A percentile compares a stretch with the other conserved stretches of the same genome.
Evolutionary conservation across 148 eudicot species (phyloP).

Genomic region (Rhododendron ferrugineum): DNA sequence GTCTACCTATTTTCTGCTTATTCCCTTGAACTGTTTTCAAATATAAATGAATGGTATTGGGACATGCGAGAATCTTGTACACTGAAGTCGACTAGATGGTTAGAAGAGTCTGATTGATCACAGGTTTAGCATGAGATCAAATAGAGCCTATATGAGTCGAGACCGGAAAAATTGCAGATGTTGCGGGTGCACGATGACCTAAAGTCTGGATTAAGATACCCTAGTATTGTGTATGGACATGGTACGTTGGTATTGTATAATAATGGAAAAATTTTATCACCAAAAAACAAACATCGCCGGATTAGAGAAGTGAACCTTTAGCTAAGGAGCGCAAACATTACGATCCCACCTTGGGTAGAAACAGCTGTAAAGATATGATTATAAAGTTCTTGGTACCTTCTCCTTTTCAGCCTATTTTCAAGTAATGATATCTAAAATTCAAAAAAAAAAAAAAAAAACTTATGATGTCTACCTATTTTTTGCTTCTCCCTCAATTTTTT

Average conservation of each 20-base stretch:
- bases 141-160: background rate
- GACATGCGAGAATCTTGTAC: background rate
- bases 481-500: background rate
- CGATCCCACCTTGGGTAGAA: background rate
- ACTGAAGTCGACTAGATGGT: background rate
- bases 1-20: background rate
- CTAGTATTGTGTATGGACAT: background rate
- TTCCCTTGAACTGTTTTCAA: background rate
- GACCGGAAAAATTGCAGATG: background rate
- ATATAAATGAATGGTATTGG: background rate
- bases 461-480: background rate
- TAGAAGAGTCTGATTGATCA: background rate
- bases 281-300: background rate
- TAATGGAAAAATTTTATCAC: background rate
- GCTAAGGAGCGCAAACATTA: background rate
- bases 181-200: background rate
- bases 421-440: background rate
- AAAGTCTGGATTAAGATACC: background rate
- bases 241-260: background rate
- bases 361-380: background rate
- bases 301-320: background rate
- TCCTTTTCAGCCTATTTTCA: background rate
- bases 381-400: background rate
- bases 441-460: background rate
- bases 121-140: background rate